Evolutionary conservation across 2,329 filamentous ascomycete genomes (phyloP).

Genomic region (Penicillium sp.): DNA sequence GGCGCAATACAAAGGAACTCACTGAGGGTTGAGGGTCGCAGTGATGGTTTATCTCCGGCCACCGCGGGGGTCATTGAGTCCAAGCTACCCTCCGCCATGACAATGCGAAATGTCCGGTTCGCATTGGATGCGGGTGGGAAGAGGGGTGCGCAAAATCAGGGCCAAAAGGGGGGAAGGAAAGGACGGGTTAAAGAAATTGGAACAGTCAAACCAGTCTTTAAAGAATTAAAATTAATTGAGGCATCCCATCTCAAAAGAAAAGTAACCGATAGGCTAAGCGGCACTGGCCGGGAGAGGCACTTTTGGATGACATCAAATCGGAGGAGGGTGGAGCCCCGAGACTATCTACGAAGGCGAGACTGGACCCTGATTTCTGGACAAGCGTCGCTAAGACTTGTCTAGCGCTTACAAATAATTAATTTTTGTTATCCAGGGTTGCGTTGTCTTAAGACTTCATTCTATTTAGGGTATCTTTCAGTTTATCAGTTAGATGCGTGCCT

Average conservation of each 20-base stretch:
- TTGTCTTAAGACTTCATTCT: no score
- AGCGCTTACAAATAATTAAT: neutral
- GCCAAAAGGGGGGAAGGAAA: neutral
- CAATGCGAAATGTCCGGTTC: constrained; percentile 21
- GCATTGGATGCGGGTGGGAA: constrained; percentile 25
- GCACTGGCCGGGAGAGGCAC: constrained; percentile 25
- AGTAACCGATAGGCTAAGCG: constrained; percentile 17
- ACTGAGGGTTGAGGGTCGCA: constrained; percentile 30
- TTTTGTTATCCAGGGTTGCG: no score
- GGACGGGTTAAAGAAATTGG: neutral
- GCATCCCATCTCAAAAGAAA: constrained; percentile 7
- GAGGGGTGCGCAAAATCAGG: neutral
- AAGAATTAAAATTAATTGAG: no score
- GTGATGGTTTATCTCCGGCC: constrained; percentile 26
- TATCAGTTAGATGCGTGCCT: constrained; percentile 22
- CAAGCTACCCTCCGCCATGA: constrained; percentile 39
- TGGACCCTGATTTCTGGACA: neutral
- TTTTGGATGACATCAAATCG: constrained; percentile 35
- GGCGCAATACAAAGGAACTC: constrained; percentile 19
- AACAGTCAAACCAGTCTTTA: no score
- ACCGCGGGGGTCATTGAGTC: constrained; percentile 30
- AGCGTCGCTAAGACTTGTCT: neutral
- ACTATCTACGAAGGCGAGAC: neutral
- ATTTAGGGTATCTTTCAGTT: neutral
- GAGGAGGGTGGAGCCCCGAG: constrained; percentile 15